These are phyloP conservation scores for Trichothecium sympodiale DNA, from an alignment of 2,329 filamentous ascomycete genomes.

Conservation along the genomic window DNA sequence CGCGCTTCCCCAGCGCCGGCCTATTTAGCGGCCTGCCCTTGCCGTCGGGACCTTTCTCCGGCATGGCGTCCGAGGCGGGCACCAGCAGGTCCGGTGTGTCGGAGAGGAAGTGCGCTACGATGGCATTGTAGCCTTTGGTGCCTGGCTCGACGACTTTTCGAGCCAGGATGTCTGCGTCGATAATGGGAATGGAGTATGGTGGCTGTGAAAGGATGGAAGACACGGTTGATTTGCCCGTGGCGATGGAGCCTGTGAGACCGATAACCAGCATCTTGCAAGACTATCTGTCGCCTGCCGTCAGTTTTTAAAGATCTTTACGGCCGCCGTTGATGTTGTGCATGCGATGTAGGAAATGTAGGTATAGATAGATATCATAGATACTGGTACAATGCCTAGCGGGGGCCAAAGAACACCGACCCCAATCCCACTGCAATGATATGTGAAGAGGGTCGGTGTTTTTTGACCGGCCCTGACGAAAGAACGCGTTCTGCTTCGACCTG, in stretches of 20 bases:
- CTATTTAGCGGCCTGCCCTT: conserved; percentile 72
- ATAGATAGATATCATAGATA: too few species aligned
- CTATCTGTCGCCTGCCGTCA: too few species aligned
- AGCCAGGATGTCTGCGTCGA: conserved; percentile 89
- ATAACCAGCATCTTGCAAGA: conserved; percentile 73
- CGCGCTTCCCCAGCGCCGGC: conserved; percentile 69
- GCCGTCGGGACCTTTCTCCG: conserved; percentile 42
- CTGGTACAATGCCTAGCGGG: too few species aligned
- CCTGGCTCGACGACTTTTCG: conserved; percentile 92
- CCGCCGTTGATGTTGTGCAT: too few species aligned
- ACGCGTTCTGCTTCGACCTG: too few species aligned
- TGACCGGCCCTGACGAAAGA: too few species aligned
- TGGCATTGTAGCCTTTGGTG: conserved; percentile 69
- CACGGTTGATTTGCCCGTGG: conserved; percentile 95
- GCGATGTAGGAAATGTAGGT: too few species aligned
- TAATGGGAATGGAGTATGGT: conserved; percentile 78
- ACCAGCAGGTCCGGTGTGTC: conserved; percentile 80
- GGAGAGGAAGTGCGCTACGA: conserved; percentile 69
- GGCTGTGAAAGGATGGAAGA: conserved; percentile 68
- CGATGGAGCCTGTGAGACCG: conserved; percentile 92
- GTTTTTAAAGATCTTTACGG: too few species aligned
- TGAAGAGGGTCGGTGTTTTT: too few species aligned
- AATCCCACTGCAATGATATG: too few species aligned
- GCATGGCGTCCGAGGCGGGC: conserved; percentile 38
- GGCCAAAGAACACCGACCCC: too few species aligned